Evolutionary conservation across 306 rosid species (phyloP).

Genomic region (Lathyrus sativus): DNA sequence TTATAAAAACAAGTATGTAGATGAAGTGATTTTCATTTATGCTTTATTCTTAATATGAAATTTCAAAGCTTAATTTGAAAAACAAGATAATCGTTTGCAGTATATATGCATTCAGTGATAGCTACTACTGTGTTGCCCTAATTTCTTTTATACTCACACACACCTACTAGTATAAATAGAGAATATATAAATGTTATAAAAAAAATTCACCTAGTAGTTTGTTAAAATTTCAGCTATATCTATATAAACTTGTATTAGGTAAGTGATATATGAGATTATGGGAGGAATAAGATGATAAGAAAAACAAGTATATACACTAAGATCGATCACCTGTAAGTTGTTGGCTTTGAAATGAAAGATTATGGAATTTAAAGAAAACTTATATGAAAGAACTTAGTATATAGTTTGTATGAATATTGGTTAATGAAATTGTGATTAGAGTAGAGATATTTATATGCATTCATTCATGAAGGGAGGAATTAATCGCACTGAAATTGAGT

Average conservation of each 20-base stretch:
- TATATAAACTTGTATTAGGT: no score
- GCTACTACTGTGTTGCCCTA: neutral
- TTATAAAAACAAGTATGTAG: no score
- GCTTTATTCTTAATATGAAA: no score
- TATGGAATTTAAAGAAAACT: neutral
- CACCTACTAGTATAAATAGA: no score
- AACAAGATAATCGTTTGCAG: no score
- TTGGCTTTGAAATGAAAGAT: conserved; percentile 25
- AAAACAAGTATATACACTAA: neutral
- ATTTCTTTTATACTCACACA: neutral
- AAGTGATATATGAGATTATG: neutral
- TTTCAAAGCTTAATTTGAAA: no score
- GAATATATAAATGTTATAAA: neutral
- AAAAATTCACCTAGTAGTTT: no score
- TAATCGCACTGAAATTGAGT: neutral
- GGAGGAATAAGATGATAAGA: neutral
- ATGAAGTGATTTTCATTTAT: no score
- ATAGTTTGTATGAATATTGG: neutral
- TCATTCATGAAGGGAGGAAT: neutral
- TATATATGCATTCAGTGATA: neutral
- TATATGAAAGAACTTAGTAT: neutral
- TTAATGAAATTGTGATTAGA: conserved; percentile 6
- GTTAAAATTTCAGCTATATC: no score
- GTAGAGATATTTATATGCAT: conserved; percentile 16
- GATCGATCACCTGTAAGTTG: conserved; percentile 29